Conservation (phyloP, 2,329 filamentous ascomycete species). For the Magnaporthales sp. region DNA sequence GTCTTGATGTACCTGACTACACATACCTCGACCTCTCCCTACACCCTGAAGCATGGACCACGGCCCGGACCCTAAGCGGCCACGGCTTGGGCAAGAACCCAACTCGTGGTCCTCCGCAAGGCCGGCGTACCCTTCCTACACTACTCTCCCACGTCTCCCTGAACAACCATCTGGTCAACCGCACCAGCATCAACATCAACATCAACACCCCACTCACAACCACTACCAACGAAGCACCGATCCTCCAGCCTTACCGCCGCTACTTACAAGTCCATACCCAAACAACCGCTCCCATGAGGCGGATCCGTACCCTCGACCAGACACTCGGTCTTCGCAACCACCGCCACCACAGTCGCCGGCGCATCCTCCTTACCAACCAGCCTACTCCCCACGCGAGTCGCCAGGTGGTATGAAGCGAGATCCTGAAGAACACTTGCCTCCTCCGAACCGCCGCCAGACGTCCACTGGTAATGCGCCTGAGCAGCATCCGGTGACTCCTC, state of each 20-base stretch:
- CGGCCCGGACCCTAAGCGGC: constrained; percentile 51
- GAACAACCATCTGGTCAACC: constrained; percentile 23
- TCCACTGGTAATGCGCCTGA: constrained; percentile 36
- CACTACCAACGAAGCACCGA: constrained; percentile 13
- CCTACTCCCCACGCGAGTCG: constrained; percentile 1
- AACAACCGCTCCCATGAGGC: constrained; percentile 35
- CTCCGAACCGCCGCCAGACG: constrained; percentile 39
- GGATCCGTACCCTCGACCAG: constrained; percentile 44
- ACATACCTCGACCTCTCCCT: background rate
- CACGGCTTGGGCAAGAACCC: constrained; percentile 36
- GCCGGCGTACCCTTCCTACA: constrained; percentile 15
- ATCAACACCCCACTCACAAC: constrained; percentile 18
- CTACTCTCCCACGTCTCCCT: constrained; percentile 27
- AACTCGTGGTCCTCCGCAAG: constrained; percentile 28
- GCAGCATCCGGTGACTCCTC: constrained; percentile 24
- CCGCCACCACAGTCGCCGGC: constrained; percentile 24
- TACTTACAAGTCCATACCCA: background rate
- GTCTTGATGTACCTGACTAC: constrained; percentile 1
- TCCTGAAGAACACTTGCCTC: constrained; percentile 35
- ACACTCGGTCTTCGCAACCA: constrained; percentile 37
- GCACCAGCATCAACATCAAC: constrained; percentile 8
- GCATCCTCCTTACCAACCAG: constrained; percentile 14
- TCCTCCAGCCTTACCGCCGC: background rate
- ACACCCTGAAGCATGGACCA: constrained; percentile 42
- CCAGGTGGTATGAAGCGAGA: constrained; percentile 40